Evolutionary conservation across 2,329 filamentous ascomycete genomes (phyloP).

Genomic region (Parastagonospora nodorum): DNA sequence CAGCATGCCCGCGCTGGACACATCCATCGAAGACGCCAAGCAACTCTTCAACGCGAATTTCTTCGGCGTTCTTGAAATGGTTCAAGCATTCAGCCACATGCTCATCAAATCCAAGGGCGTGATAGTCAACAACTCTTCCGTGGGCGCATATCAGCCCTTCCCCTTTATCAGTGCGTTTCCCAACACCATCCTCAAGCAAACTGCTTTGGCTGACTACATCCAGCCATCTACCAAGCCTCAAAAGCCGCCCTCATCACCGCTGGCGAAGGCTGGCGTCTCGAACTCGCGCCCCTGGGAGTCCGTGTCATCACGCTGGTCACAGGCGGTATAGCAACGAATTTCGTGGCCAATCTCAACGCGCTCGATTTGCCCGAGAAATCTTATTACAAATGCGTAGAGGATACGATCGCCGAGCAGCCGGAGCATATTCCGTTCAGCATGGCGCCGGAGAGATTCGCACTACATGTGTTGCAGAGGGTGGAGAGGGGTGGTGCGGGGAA

Average conservation of each 20-base stretch:
- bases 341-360: conserved; percentile 1
- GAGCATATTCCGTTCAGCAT: not conserved
- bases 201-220: not conserved
- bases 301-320: conserved; percentile 20
- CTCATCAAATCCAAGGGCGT: conserved; percentile 13
- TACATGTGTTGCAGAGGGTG: not conserved
- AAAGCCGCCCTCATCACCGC: conserved; percentile 44
- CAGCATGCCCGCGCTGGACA: conserved; percentile 42
- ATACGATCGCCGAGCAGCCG: not conserved
- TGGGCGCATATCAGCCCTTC: conserved; percentile 1
- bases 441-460: not conserved
- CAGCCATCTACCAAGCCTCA: conserved; percentile 36
- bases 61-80: conserved; percentile 44
- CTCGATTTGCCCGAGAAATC: not conserved
- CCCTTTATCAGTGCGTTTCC: not conserved
- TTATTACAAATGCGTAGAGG: not conserved
- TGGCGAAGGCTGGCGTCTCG: conserved; percentile 19
- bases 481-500: not conserved
- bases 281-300: conserved; percentile 22
- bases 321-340: conserved; percentile 10
- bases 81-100: conserved; percentile 44
- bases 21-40: conserved; percentile 14
- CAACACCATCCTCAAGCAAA: not conserved
- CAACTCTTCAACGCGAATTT: conserved; percentile 44
- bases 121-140: conserved; percentile 16